Conservation (phyloP, 2,329 filamentous ascomycete genomes). For the Penicillium corylophilum region DNA sequence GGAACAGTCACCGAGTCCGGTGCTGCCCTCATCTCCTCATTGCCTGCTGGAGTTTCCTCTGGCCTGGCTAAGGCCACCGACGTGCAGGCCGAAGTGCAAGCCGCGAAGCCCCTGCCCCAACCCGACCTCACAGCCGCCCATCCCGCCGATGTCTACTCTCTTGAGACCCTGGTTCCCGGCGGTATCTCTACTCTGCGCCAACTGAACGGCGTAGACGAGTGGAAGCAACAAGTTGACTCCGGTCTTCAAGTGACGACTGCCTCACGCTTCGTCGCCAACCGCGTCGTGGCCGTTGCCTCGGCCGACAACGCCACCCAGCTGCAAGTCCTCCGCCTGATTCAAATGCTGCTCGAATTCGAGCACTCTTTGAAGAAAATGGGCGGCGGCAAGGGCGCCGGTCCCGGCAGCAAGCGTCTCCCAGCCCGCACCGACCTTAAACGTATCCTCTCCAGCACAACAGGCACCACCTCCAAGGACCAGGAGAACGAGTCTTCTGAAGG, state of each 20-base stretch:
- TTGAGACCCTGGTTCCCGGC: conserved; percentile 44
- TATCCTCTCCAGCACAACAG: conserved; percentile 32
- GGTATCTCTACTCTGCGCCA: conserved; percentile 42
- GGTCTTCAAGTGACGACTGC: conserved; percentile 38
- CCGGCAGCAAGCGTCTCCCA: conserved; percentile 42
- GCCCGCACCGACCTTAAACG: conserved; percentile 41
- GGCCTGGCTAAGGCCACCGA: conserved; percentile 34
- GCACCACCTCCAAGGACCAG: conserved; percentile 16
- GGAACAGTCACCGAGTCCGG: conserved; percentile 40
- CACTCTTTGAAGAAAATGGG: conserved; percentile 35
- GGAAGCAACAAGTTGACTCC: conserved; percentile 40
- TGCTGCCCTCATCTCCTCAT: conserved; percentile 44
- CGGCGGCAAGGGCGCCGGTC: conserved; percentile 25
- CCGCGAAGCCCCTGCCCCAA: conserved; percentile 46
- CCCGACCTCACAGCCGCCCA: conserved; percentile 45
- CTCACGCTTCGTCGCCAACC: conserved; percentile 46
- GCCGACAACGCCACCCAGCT: conserved; percentile 42
- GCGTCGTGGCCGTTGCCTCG: conserved; percentile 41
- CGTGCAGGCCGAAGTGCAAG: conserved; percentile 45
- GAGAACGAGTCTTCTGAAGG: conserved; percentile 15
- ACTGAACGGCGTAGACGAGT: conserved; percentile 44
- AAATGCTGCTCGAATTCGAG: conserved; percentile 45
- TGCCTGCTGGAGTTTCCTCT: conserved; percentile 36
- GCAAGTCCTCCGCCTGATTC: conserved; percentile 47
- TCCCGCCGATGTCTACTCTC: conserved; percentile 47